These are phyloP conservation scores for Ceratobasidium sp. DNA, from an alignment of 1,284 basidiomycete genomes.

Conservation along the genomic window DNA sequence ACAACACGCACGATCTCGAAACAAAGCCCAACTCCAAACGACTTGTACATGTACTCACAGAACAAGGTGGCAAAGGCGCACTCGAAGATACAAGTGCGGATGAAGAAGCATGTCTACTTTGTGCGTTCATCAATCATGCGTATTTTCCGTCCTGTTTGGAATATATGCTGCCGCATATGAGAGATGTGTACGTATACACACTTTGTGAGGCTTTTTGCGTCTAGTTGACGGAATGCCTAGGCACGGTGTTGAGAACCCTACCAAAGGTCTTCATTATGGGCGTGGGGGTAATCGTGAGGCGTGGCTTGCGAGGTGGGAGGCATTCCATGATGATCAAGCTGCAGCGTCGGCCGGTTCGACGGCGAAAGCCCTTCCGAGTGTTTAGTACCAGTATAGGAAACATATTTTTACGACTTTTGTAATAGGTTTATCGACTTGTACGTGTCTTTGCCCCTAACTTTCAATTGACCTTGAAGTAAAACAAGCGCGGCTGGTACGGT, in stretches of 20 bases:
- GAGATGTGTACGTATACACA: conserved; percentile 5
- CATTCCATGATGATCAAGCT: background rate
- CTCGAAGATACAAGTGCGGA: background rate
- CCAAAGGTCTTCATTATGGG: background rate
- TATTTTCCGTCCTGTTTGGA: background rate
- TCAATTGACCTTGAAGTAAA: too few species aligned
- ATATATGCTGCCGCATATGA: background rate
- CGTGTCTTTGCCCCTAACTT: too few species aligned
- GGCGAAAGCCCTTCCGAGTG: too few species aligned
- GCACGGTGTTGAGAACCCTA: background rate
- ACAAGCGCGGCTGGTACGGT: too few species aligned
- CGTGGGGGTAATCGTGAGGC: background rate
- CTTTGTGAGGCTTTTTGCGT: background rate
- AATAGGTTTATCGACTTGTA: too few species aligned
- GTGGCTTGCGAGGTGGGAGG: background rate
- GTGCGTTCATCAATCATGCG: background rate
- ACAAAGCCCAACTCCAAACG: background rate
- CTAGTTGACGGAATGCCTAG: background rate
- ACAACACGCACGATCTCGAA: background rate
- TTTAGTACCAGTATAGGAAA: too few species aligned
- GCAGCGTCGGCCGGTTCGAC: background rate
- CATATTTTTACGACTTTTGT: too few species aligned
- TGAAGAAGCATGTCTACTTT: background rate
- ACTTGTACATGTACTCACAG: background rate
- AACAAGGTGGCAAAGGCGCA: background rate